phyloP scores from a whole-genome alignment of 495 filamentous ascomycete species.

The Chaetomium cochliodes region DNA sequence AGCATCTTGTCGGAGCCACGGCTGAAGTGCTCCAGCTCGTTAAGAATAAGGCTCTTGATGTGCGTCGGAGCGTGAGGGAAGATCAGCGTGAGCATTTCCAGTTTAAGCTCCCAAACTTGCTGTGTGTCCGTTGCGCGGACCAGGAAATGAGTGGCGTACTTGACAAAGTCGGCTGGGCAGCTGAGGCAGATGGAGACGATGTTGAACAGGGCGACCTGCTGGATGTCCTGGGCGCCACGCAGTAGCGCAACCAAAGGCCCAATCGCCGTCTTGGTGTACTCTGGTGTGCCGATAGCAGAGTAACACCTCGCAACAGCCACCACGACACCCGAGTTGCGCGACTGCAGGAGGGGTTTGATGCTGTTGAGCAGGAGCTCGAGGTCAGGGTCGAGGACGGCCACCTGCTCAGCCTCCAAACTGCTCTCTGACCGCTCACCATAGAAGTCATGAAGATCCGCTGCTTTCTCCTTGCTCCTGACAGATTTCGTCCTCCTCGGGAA shows the following conservation, averaged over 20 bases:
- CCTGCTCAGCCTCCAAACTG: slow-evolving; percentile 54
- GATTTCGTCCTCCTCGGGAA: slow-evolving; percentile 73
- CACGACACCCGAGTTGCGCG: slow-evolving; percentile 88
- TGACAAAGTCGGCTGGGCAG: slow-evolving; percentile 72
- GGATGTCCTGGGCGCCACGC: slow-evolving; percentile 78
- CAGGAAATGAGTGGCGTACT: slow-evolving; percentile 83
- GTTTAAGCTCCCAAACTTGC: slow-evolving; percentile 82
- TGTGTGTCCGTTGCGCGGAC: slow-evolving; percentile 77
- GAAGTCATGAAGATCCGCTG: slow-evolving; percentile 61
- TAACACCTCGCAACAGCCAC: slow-evolving; percentile 84
- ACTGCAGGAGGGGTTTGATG: slow-evolving; percentile 81
- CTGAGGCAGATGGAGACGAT: slow-evolving; percentile 83
- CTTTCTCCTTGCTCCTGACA: slow-evolving; percentile 38
- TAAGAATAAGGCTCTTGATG: slow-evolving; percentile 79
- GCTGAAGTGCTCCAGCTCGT: slow-evolving; percentile 90
- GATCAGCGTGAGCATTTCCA: slow-evolving; percentile 84
- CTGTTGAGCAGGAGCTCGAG: slow-evolving; percentile 76
- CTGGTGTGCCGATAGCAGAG: slow-evolving; percentile 72
- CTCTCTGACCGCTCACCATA: slow-evolving; percentile 60
- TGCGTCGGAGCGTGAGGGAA: slow-evolving; percentile 78
- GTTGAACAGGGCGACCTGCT: slow-evolving; percentile 86
- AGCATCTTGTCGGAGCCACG: slow-evolving; percentile 70
- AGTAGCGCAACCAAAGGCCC: slow-evolving; percentile 84
- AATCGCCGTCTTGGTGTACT: slow-evolving; percentile 67
- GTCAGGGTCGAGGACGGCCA: slow-evolving; percentile 71